phyloP scores from a whole-genome alignment of 805 yeast species.

The Wickerhamomyces queroliae region DNA sequence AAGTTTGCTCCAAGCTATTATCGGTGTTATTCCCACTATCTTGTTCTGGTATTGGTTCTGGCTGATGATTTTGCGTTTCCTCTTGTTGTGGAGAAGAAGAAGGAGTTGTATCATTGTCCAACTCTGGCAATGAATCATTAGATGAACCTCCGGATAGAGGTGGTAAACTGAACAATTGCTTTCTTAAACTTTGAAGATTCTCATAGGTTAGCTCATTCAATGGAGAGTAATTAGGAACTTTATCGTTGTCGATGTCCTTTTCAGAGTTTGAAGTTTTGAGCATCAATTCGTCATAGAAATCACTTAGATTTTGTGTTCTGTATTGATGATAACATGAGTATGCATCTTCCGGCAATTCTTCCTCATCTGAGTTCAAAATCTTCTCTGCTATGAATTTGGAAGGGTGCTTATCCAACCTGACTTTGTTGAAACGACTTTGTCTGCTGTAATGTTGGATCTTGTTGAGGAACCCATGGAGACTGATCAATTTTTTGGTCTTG shows the following conservation, averaged over 20 bases:
- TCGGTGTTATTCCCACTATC: too few species aligned
- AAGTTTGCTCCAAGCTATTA: too few species aligned
- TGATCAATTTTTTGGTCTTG: neutral
- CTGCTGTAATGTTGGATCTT: neutral
- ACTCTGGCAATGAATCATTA: neutral
- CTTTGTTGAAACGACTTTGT: neutral
- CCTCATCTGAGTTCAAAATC: constrained; percentile 1
- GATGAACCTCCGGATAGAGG: constrained; percentile 7
- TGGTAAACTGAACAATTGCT: constrained; percentile 3
- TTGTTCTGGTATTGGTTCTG: too few species aligned
- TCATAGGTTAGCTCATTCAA: constrained; percentile 13
- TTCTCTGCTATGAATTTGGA: neutral
- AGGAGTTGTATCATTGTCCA: neutral
- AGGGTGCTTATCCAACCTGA: neutral
- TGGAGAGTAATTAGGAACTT: constrained; percentile 9
- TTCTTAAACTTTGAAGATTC: constrained; percentile 7
- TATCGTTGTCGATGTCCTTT: neutral
- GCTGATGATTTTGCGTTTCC: too few species aligned
- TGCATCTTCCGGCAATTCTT: constrained; percentile 6
- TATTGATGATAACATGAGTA: constrained; percentile 13
- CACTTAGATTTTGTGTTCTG: constrained; percentile 8
- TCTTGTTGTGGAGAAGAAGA: neutral
- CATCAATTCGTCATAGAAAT: constrained; percentile 4
- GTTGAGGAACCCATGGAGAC: neutral
- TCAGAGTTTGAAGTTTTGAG: neutral